Evolutionary conservation across 106 monocot genomes (phyloP), one percentile per base, ranked within the genome.

Genomic region (Phalaenopsis aphrodite): DNA sequence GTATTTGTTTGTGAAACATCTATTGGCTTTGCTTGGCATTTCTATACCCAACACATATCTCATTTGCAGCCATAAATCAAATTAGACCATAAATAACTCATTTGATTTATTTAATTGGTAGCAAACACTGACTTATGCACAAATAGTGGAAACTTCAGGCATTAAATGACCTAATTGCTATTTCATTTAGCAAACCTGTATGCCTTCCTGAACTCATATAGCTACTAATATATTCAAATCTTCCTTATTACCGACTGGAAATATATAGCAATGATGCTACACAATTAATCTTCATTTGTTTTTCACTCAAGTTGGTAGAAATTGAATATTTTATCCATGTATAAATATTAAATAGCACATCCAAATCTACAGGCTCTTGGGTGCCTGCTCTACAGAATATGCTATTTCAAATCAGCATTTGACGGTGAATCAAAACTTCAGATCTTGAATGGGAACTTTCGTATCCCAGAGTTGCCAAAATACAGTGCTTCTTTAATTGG

Each of bases 341-440:
- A 69, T 69, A 39, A 69, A 39, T 69, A 69, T 74, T 43, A 45
- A 45, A 0, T 14, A 41, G 41, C 3, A 18, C 15, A 72, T 41
- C 41, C 14, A 74, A 42, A 76, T 76, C 49, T 81, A 57, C 87
- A 95, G 95, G 95, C 95, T 77, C 89, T 95, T 65, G 93, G 95
- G 52, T 95, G 95, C 79, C 91, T 95, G 81, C 83, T 95, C n/a
- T 95, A 87, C 81, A 86, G 95, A 85, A 88, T 95, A 18, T 95
- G 95, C 86, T 95, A 89, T 73, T 79, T 95, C 78, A 95, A 93
- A 77, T 91, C 88, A 57, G 95, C 95, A 56, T 95, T 95, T 89
- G 93, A 93, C 87, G 95, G 95, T 21, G 95, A 95, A 78, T 95
- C 95, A 74, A 95, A 95, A 83, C 84, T 95, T 61, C 95, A 95